Evolutionary conservation across 495 filamentous ascomycete species (phyloP).

Genomic region (Amorphotheca resinae): DNA sequence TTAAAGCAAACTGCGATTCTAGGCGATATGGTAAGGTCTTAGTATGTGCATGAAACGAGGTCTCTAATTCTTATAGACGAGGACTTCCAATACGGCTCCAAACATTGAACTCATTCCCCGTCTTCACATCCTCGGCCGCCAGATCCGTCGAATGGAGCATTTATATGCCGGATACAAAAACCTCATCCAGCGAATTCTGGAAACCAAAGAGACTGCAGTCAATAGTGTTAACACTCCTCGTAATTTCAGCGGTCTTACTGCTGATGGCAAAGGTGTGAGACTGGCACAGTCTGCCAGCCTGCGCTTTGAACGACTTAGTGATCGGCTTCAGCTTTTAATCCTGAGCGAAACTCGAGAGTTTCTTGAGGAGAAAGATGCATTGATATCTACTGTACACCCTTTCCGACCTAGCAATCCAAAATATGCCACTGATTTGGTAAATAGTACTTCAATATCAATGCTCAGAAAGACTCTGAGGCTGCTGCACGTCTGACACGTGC

Average conservation of each 20-base stretch:
- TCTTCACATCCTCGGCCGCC: conserved; percentile 45
- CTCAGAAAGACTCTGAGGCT: conserved; percentile 68
- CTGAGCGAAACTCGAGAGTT: conserved; percentile 71
- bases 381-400: conserved; percentile 46
- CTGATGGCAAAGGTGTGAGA: conserved; percentile 36
- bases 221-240: conserved; percentile 4
- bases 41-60: not conserved
- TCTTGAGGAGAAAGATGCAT: conserved; percentile 61
- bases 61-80: conserved; percentile 6
- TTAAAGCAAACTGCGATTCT: conserved; percentile 13
- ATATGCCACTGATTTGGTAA: not conserved
- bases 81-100: conserved; percentile 11
- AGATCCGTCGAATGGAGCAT: conserved; percentile 64
- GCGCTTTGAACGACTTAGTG: conserved; percentile 63
- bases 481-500: conserved; percentile 69
- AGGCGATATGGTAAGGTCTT: conserved; percentile 11
- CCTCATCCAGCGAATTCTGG: conserved; percentile 60
- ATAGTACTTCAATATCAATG: conserved; percentile 80
- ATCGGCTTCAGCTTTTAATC: conserved; percentile 67
- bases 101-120: conserved; percentile 26
- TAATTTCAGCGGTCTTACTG: conserved; percentile 11
- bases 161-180: conserved; percentile 70
- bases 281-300: conserved; percentile 53
- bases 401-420: not conserved
- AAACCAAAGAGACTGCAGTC: conserved; percentile 17